These are phyloP conservation scores for Pythium rhizo-oryzae DNA, from an alignment of 352 stramenopile species.

Conservation along the genomic window DNA sequence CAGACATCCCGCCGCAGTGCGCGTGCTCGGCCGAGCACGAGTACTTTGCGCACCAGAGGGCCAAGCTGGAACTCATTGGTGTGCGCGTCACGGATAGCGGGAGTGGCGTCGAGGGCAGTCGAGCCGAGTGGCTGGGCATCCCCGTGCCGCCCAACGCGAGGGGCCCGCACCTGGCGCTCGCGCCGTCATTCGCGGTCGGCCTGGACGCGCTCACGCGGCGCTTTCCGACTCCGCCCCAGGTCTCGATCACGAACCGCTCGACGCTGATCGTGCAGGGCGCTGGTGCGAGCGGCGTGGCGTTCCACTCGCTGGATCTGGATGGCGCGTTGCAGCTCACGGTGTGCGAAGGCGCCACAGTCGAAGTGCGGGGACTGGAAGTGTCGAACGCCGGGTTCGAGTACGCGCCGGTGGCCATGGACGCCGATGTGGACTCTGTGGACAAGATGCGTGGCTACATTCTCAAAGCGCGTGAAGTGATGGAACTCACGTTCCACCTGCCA, in stretches of 20 bases:
- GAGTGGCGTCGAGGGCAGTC: slow-evolving; percentile 19
- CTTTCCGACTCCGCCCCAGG: slow-evolving; percentile 12
- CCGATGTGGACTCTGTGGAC: slow-evolving; percentile 34
- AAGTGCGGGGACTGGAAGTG: slow-evolving; percentile 43
- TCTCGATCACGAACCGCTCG: slow-evolving; percentile 53
- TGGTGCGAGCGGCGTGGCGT: slow-evolving; percentile 33
- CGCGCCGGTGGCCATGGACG: slow-evolving; percentile 19
- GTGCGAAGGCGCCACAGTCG: slow-evolving; percentile 46
- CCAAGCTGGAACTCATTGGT: slow-evolving; percentile 38
- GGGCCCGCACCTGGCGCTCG: slow-evolving; percentile 53
- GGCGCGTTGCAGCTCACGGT: slow-evolving; percentile 53
- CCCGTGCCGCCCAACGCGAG: slow-evolving; percentile 32
- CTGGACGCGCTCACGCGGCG: slow-evolving; percentile 3
- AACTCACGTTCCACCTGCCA: slow-evolving; percentile 48
- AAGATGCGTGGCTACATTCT: slow-evolving; percentile 64
- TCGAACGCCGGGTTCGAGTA: slow-evolving; percentile 59
- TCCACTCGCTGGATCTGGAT: slow-evolving; percentile 47
- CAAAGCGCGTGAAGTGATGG: slow-evolving; percentile 38
- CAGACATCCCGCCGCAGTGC: slow-evolving; percentile 66
- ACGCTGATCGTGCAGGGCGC: slow-evolving; percentile 55
- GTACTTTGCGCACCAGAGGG: slow-evolving; percentile 50
- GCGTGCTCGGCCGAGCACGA: slow-evolving; percentile 70
- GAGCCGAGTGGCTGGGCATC: slow-evolving; percentile 51
- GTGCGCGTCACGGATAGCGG: not conserved
- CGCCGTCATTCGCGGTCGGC: slow-evolving; percentile 30